Evolutionary conservation across 2,329 filamentous ascomycete species (phyloP).

Genomic region (Monosporascus sp.): DNA sequence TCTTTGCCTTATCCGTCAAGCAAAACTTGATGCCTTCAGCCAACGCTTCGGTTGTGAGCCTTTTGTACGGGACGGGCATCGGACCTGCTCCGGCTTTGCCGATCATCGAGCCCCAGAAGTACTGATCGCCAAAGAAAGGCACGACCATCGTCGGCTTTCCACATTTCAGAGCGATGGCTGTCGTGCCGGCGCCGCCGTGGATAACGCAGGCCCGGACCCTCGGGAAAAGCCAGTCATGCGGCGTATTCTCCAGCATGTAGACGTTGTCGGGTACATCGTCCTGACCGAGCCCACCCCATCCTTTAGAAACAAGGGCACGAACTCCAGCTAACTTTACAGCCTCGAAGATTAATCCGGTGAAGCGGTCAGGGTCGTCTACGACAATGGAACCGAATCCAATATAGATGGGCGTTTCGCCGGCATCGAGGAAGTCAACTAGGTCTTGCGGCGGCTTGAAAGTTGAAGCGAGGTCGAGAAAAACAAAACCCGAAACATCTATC

Average conservation of each 20-base stretch:
- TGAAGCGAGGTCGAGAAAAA: slow-evolving; percentile 66
- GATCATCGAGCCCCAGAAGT: slow-evolving; percentile 73
- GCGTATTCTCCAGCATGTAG: slow-evolving; percentile 68
- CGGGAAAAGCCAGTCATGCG: slow-evolving; percentile 74
- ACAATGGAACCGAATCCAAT: slow-evolving; percentile 76
- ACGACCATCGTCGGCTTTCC: slow-evolving; percentile 71
- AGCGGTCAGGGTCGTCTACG: slow-evolving; percentile 63
- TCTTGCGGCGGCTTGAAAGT: slow-evolving; percentile 53
- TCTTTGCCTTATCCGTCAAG: slow-evolving; percentile 54
- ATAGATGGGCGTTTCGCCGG: slow-evolving; percentile 59
- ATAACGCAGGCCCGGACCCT: slow-evolving; percentile 62
- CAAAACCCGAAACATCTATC: slow-evolving; percentile 72
- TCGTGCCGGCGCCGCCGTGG: slow-evolving; percentile 74
- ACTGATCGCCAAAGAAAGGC: slow-evolving; percentile 75
- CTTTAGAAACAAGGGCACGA: slow-evolving; percentile 67
- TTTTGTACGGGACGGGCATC: slow-evolving; percentile 62
- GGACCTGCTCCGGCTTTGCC: slow-evolving; percentile 59
- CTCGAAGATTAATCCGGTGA: slow-evolving; percentile 67
- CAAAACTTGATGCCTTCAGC: slow-evolving; percentile 67
- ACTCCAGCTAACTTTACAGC: slow-evolving; percentile 62
- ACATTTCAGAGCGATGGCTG: slow-evolving; percentile 67
- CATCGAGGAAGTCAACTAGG: slow-evolving; percentile 50
- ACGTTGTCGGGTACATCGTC: slow-evolving; percentile 57
- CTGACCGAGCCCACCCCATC: slow-evolving; percentile 67
- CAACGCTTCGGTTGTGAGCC: slow-evolving; percentile 56